Conservation (phyloP, 2,329 filamentous ascomycete genomes). For the Neofusicoccum parvum region DNA sequence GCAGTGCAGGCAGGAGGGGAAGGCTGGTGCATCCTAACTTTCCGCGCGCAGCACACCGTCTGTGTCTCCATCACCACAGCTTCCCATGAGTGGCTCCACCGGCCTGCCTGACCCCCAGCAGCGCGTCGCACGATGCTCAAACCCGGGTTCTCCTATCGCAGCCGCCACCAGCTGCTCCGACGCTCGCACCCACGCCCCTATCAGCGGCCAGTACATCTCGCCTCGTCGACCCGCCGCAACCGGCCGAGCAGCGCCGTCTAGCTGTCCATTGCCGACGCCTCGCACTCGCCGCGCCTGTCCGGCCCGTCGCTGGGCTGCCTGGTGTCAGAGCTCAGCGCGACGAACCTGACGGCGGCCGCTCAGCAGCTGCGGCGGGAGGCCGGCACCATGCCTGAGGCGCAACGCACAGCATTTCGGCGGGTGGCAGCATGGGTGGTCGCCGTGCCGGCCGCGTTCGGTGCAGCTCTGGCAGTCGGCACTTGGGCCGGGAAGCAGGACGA, state of each 20-base stretch:
- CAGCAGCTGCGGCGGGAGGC: neutral
- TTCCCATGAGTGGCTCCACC: neutral
- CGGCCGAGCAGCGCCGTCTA: neutral
- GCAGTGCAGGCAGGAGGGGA: neutral
- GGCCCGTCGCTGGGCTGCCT: neutral
- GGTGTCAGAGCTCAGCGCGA: neutral
- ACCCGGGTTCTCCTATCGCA: neutral
- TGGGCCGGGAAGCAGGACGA: neutral
- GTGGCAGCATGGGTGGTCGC: neutral
- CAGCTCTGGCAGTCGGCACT: neutral
- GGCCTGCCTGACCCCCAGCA: too few species aligned
- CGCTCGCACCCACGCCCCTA: neutral
- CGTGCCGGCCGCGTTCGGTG: neutral
- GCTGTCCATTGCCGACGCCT: neutral
- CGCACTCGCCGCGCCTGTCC: neutral
- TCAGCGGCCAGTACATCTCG: neutral
- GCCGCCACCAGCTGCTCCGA: neutral
- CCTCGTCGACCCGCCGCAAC: neutral
- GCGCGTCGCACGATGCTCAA: neutral
- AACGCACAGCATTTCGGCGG: neutral
- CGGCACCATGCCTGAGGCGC: neutral
- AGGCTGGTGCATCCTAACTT: neutral
- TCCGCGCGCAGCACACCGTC: neutral
- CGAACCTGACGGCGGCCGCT: neutral
- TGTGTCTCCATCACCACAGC: neutral